These are phyloP conservation scores for Cerrena zonata DNA, from an alignment of 1,284 basidiomycete species.

Conservation along the genomic window DNA sequence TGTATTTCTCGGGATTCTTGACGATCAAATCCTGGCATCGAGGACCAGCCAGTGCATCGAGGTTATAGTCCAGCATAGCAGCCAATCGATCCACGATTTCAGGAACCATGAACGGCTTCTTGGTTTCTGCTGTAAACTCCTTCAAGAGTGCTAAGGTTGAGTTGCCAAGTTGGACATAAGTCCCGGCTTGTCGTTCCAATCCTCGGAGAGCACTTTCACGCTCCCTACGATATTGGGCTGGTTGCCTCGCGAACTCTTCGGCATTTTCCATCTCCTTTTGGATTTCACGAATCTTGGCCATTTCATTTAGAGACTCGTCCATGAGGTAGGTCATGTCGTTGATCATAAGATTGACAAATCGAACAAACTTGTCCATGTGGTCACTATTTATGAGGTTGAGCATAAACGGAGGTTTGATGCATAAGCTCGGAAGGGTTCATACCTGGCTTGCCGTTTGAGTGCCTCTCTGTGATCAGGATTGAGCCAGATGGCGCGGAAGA, in stretches of 20 bases:
- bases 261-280: constrained; percentile 80
- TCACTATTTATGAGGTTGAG: constrained; percentile 45
- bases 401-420: neutral
- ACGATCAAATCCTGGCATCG: constrained; percentile 80
- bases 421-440: constrained; percentile 24
- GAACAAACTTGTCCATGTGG: constrained; percentile 80
- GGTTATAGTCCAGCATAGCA: constrained; percentile 95
- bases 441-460: constrained; percentile 74
- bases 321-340: constrained; percentile 98
- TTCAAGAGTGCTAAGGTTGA: constrained; percentile 87
- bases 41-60: constrained; percentile 86
- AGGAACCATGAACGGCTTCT: constrained; percentile 89
- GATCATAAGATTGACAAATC: constrained; percentile 96
- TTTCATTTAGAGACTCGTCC: constrained; percentile 89
- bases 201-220: constrained; percentile 73
- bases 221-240: constrained; percentile 77
- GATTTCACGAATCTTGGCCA: constrained; percentile 83
- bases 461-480: constrained; percentile 84
- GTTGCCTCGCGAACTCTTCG: constrained; percentile 59
- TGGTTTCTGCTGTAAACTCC: constrained; percentile 88
- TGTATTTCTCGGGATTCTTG: constrained; percentile 82
- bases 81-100: constrained; percentile 95
- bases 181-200: constrained; percentile 79
- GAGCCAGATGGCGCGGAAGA: constrained; percentile 84
- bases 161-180: constrained; percentile 81